Percentiles rank a stretch among this genome's conserved stretches.
These are phyloP conservation scores for Fusarium humuli DNA, from an alignment of 2,329 filamentous ascomycete species.

Conservation along the genomic window DNA sequence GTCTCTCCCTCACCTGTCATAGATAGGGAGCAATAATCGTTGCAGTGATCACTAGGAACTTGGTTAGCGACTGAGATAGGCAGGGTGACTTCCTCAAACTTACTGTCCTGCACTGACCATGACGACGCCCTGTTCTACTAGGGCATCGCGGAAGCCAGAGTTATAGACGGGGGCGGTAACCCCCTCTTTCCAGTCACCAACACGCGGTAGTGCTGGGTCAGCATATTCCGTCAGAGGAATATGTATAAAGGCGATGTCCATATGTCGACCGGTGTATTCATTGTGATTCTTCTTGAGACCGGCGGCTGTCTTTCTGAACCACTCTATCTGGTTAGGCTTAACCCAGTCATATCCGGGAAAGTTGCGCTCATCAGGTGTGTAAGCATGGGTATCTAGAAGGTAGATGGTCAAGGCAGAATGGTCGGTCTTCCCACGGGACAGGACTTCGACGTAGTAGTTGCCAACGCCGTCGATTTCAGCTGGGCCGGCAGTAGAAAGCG, in stretches of 20 bases:
- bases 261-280: slow-evolving; percentile 90
- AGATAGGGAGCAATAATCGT: slow-evolving; percentile 91
- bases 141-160: slow-evolving; percentile 89
- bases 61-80: slow-evolving; percentile 40
- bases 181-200: slow-evolving; percentile 81
- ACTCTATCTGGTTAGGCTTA: slow-evolving; percentile 91
- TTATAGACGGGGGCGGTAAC: slow-evolving; percentile 92
- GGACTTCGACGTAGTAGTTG: slow-evolving; percentile 93
- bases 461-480: slow-evolving; percentile 88
- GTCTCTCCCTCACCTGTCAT: slow-evolving; percentile 55
- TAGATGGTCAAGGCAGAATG: slow-evolving; percentile 96
- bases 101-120: slow-evolving; percentile 93
- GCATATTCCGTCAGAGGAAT: slow-evolving; percentile 94
- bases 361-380: slow-evolving; percentile 88
- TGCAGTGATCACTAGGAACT: slow-evolving; percentile 79
- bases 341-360: slow-evolving; percentile 98
- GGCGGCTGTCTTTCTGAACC: slow-evolving; percentile 86
- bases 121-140: slow-evolving; percentile 85
- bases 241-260: slow-evolving; percentile 97
- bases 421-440: slow-evolving; percentile 80
- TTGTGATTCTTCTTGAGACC: slow-evolving; percentile 80
- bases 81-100: slow-evolving; percentile 51
- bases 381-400: slow-evolving; percentile 91
- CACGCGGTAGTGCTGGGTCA: slow-evolving; percentile 66
- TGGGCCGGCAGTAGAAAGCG: slow-evolving; percentile 85